These are phyloP conservation scores for Moricandia arvensis DNA, from an alignment of 345 rosid genomes.

Conservation along the genomic window DNA sequence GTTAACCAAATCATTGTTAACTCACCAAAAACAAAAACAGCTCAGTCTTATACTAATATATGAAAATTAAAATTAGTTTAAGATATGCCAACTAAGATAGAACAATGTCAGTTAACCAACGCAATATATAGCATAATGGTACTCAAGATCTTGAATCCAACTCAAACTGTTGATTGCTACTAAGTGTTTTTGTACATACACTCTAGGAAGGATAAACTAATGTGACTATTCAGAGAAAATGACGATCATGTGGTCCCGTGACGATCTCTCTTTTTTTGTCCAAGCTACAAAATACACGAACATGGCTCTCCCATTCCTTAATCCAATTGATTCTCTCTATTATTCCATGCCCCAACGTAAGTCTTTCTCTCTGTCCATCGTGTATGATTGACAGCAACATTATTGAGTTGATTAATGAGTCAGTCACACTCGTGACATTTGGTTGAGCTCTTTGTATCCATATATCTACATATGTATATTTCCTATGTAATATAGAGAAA, in stretches of 20 bases:
- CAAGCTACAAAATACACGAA: not conserved
- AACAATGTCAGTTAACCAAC: not conserved
- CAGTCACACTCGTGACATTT: not conserved
- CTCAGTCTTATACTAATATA: not conserved
- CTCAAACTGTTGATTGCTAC: not conserved
- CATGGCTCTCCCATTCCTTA: not conserved
- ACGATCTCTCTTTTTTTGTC: slow-evolving; percentile 8
- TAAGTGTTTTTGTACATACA: not conserved
- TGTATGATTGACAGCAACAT: not conserved
- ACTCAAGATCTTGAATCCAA: slow-evolving; percentile 15
- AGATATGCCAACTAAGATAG: not conserved
- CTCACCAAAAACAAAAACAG: not conserved
- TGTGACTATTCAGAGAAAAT: not conserved
- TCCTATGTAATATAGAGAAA: not conserved
- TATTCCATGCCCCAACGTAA: not conserved
- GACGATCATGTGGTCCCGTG: slow-evolving; percentile 14
- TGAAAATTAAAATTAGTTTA: not conserved
- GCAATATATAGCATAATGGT: not conserved
- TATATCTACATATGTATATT: not conserved
- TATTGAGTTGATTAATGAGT: not conserved
- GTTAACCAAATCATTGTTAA: not conserved
- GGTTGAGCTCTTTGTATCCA: not conserved
- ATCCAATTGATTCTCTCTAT: slow-evolving; percentile 11
- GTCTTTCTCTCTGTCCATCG: not conserved
- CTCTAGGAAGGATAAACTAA: not conserved